phyloP scores from a whole-genome alignment of 148 eudicot species.

The Simmondsia chinensis region DNA sequence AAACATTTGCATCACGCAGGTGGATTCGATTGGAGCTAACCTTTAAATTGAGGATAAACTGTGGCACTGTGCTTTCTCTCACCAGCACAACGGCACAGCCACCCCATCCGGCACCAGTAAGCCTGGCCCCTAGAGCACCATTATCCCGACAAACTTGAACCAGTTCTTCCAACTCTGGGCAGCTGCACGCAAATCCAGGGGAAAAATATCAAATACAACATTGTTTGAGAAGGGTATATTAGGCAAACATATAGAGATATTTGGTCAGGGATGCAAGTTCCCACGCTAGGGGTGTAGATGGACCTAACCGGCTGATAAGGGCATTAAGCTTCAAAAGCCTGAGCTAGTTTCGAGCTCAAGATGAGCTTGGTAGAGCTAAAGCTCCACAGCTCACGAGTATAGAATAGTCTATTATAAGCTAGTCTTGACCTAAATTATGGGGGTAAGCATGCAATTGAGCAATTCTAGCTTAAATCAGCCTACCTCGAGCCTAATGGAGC shows the following conservation, averaged over 20 bases:
- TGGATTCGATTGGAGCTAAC: slow-evolving; percentile 18
- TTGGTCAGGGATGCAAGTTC: no score
- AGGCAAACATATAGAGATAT: background rate
- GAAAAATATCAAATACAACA: background rate
- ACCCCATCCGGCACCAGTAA: slow-evolving; percentile 99
- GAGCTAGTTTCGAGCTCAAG: no score
- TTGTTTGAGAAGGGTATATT: no score
- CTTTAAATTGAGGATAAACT: slow-evolving; percentile 85
- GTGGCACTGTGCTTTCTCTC: slow-evolving; percentile 70
- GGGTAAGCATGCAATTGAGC: background rate
- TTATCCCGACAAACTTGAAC: slow-evolving; percentile 63
- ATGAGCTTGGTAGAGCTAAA: no score
- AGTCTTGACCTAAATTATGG: background rate
- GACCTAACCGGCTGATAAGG: no score
- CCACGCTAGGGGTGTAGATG: no score
- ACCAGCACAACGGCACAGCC: slow-evolving; percentile 92
- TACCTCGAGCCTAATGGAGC: background rate
- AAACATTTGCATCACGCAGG: no score
- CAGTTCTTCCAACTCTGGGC: slow-evolving; percentile 93
- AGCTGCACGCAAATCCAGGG: slow-evolving; percentile 22
- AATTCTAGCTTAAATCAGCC: background rate
- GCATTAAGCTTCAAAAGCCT: no score
- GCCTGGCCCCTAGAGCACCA: slow-evolving; percentile 90
- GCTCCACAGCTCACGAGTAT: background rate
- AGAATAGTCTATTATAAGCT: background rate